Evolutionary conservation across 2,329 filamentous ascomycete species (phyloP), one percentile per base, ranked within the genome.

Genomic region (Alternaria brassicicola): DNA sequence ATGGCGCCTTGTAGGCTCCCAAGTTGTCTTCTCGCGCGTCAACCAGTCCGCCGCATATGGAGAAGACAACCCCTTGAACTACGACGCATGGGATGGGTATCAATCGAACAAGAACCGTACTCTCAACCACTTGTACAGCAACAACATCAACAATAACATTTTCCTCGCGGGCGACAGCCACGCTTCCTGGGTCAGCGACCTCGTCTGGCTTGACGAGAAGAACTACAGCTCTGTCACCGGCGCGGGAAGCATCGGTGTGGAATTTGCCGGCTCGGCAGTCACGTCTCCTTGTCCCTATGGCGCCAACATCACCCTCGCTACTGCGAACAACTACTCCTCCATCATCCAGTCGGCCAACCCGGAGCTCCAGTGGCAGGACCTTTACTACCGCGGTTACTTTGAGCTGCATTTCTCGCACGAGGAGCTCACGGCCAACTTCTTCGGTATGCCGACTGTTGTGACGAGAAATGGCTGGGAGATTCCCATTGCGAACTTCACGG

Each of bases 361-460:
- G 0, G 87, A 89, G 73, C 79, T 92, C 45, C 87, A 90, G 68
- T 92, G 89, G 89, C 86, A 88, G 65, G 89, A 92, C 56, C 74
- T 87, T 7, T 92, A 89, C 73, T 92, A 91, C 74, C 83, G 89
- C 17, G 90, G 89, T 1, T 92, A 92, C 77, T 91, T 87, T 65
- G 84, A 89, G 69, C 78, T 92, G 38, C 82, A 84, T 46, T 79
- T 90, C 53, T 67, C 63, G 6, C 63, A 64, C 21, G 80, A 88
- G 10, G 78, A 83, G 42, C 81, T 89, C 2, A 79, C 84, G n/a
- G 89, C 89, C 0, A 80, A 81, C 12, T 92, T 84, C 77, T 92
- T 87, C 65, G 89, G 87, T 38, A 69, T 84, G 69, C 88, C 88
- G 0, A 87, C 83, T 1, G 80, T 89, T 5, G 78, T 84, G 23